phyloP scores from a whole-genome alignment of 352 stramenopile species.

The Phytophthora citrophthora region DNA sequence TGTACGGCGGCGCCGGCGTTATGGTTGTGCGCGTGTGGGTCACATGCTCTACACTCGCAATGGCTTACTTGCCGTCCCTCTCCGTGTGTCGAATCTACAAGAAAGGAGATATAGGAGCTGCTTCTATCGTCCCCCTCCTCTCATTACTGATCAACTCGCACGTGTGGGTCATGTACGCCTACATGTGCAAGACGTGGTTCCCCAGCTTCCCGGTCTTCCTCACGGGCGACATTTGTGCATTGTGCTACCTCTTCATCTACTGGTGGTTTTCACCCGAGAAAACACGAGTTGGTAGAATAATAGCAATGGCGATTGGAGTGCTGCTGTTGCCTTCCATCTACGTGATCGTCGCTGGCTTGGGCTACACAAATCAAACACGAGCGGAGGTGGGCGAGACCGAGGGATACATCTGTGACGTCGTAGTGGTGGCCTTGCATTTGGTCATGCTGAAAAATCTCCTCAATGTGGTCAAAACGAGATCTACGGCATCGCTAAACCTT shows the following conservation, averaged over 20 bases:
- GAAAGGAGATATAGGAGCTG: background rate
- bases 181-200: background rate
- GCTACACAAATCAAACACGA: conserved; percentile 3
- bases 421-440: background rate
- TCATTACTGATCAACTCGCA: conserved; percentile 2
- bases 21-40: conserved; percentile 4
- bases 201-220: background rate
- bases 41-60: background rate
- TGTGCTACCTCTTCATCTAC: background rate
- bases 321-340: conserved; percentile 2
- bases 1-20: background rate
- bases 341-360: background rate
- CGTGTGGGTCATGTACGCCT: conserved; percentile 3
- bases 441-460: background rate
- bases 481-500: background rate
- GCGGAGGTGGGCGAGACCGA: background rate
- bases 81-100: background rate
- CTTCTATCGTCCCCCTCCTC: background rate
- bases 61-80: background rate
- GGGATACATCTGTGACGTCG: background rate
- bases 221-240: background rate
- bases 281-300: background rate
- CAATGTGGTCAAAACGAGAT: background rate
- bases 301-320: background rate
- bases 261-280: background rate